Conservation (phyloP, 176 grass and related monocot species). For the Musa schizocarpa region DNA sequence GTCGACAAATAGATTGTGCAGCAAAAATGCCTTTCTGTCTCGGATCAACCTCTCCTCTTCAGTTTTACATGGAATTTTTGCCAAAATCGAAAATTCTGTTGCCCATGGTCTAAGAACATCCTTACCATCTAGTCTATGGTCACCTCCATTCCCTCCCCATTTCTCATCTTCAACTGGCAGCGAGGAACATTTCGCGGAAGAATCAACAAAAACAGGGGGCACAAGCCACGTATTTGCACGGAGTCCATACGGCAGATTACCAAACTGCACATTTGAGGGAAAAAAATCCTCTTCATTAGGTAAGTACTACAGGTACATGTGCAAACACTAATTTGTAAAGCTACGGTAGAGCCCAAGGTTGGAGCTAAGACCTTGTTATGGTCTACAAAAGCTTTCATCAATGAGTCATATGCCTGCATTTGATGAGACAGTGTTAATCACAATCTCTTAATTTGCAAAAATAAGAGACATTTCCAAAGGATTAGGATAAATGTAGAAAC, state of each 20-base stretch:
- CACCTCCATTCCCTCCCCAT: constrained; percentile 82
- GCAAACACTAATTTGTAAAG: constrained; percentile 3
- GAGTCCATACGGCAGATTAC: constrained; percentile 94
- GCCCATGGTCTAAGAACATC: constrained; percentile 56
- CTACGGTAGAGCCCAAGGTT: constrained; percentile 10
- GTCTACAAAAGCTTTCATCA: constrained; percentile 92
- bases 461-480: not conserved
- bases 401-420: constrained; percentile 50
- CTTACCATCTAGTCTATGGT: constrained; percentile 51
- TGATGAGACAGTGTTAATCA: constrained; percentile 8
- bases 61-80: constrained; percentile 65
- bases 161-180: constrained; percentile 71
- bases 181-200: constrained; percentile 37
- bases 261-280: constrained; percentile 52
- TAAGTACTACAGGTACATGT: not conserved
- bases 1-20: constrained; percentile 86
- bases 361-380: constrained; percentile 66
- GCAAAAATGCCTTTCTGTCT: constrained; percentile 91
- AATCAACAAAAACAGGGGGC: constrained; percentile 61
- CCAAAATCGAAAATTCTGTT: constrained; percentile 68
- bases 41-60: constrained; percentile 83
- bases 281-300: constrained; percentile 16
- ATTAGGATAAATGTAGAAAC: not conserved
- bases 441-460: too few relatives aligned
- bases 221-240: constrained; percentile 97